phyloP scores from a whole-genome alignment of 176 grass and related monocot genomes.

The Carex pumila region DNA sequence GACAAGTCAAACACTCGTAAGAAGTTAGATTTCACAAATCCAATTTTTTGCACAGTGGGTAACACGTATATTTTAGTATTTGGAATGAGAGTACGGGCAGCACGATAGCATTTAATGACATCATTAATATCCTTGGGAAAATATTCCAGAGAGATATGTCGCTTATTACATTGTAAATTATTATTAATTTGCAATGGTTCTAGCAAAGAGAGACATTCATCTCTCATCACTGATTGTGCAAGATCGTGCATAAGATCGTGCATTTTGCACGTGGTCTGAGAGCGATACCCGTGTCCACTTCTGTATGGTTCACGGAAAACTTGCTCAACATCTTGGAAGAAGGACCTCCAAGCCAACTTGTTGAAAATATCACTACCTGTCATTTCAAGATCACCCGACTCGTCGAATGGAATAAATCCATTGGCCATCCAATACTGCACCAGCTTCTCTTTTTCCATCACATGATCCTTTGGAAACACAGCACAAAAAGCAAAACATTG shows the following conservation, averaged over 20 bases:
- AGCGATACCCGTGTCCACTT: not conserved
- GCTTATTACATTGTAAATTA: no score
- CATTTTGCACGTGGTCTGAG: not conserved
- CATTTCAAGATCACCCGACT: not conserved
- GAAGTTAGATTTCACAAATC: conserved; percentile 15
- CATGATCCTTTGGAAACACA: conserved; percentile 20
- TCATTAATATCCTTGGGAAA: not conserved
- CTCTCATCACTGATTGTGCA: not conserved
- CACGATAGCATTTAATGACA: not conserved
- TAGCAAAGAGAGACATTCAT: not conserved
- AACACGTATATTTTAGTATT: no score
- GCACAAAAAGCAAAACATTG: conserved; percentile 27
- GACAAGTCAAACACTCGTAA: no score
- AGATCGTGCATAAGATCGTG: conserved; percentile 26
- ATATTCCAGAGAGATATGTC: no score
- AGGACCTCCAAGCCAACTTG: conserved; percentile 3
- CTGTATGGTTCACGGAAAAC: not conserved
- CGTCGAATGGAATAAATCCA: not conserved
- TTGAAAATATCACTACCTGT: conserved; percentile 2
- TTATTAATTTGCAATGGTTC: not conserved
- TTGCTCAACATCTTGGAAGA: not conserved
- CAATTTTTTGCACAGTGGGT: not conserved
- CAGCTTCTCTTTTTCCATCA: conserved; percentile 2
- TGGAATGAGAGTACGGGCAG: not conserved
- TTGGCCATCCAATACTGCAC: conserved; percentile 25